Base-by-base conservation (phyloP, 208 protist genomes). In the Kentomonas sorsogonicus region DNA sequence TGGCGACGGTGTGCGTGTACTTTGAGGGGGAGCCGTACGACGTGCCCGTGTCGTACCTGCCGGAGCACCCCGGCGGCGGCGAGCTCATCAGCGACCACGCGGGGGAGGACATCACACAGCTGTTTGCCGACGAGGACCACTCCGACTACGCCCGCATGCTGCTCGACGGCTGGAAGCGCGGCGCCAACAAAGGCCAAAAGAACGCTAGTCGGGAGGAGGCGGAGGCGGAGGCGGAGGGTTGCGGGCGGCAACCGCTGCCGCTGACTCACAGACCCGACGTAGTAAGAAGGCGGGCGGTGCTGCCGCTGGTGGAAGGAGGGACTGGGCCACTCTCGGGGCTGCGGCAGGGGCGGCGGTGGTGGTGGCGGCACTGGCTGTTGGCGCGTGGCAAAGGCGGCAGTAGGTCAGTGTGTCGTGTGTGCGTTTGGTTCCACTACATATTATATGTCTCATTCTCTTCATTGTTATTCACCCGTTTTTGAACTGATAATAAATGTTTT, bases 31-130 rank as follows among this genome's bases (percentile, higher is more conserved):
- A 29, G 15, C 43, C 39, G 31, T 69, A 69, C 48, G 27, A 45
- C 46, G 31, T 69, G 6, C 63, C 63, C n/a, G 34, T 36, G 22
- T 30, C 50, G 30, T 69, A 63, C 34, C 29, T 63, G 23, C 27
- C 39, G 27, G 33, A 63, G 45, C 63, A 69, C 63, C 63, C 63
- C 41, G 63, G 55, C 36, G 63, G 63, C 26, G 43, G 39, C 26
- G 30, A 62, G 15, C 31, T 41, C 38, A 45, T 69, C 40, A 31
- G 52, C 1, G 41, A 56, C 18, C 52, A 58, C 39, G 53, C 45
- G 40, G 45, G 41, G 22, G 26, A 58, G 10, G 53, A 69, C 26
- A 69, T 69, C 27, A 62, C 55, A 6, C 38, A 39, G 15, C 44
- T 44, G 25, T 69, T 69, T 38, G 5, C 25, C 13, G 53, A 67